Evolutionary conservation across 1,139 yeast species (phyloP).

Genomic region (Debaryomyces psychrophilus): DNA sequence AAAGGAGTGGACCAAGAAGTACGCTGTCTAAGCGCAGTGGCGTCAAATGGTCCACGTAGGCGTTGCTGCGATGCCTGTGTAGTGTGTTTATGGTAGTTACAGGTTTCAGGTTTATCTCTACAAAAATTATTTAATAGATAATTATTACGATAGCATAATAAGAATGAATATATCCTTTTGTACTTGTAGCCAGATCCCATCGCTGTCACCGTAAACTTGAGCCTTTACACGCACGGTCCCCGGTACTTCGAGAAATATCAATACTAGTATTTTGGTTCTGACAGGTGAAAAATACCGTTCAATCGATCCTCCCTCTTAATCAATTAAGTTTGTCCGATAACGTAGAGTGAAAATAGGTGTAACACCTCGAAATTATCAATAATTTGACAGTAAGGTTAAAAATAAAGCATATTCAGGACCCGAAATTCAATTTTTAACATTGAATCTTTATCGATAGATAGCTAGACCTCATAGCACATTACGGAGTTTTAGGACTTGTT

Average conservation of each 20-base stretch:
- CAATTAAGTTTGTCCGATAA: background rate
- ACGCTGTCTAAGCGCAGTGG: conserved; percentile 66
- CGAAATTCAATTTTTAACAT: background rate
- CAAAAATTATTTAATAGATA: conserved; percentile 15
- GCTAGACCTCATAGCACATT: background rate
- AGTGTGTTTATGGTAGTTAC: conserved; percentile 9
- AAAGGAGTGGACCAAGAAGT: conserved; percentile 97
- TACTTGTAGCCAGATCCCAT: conserved; percentile 2
- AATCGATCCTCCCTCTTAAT: background rate
- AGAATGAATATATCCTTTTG: conserved; percentile 8
- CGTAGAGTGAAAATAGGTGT: background rate
- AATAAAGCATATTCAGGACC: background rate
- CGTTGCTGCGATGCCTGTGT: background rate
- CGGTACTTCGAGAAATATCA: conserved; percentile 2
- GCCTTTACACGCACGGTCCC: background rate
- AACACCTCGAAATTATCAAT: background rate
- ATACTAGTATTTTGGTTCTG: background rate
- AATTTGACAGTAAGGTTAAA: background rate
- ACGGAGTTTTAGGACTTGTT: background rate
- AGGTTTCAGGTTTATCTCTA: conserved; percentile 13
- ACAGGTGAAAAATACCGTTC: background rate
- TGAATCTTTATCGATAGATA: background rate
- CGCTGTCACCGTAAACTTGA: background rate
- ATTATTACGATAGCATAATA: conserved; percentile 17
- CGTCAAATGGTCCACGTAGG: background rate